These are phyloP conservation scores for Saturnispora hagleri DNA, from an alignment of 805 yeast genomes.

Conservation along the genomic window DNA sequence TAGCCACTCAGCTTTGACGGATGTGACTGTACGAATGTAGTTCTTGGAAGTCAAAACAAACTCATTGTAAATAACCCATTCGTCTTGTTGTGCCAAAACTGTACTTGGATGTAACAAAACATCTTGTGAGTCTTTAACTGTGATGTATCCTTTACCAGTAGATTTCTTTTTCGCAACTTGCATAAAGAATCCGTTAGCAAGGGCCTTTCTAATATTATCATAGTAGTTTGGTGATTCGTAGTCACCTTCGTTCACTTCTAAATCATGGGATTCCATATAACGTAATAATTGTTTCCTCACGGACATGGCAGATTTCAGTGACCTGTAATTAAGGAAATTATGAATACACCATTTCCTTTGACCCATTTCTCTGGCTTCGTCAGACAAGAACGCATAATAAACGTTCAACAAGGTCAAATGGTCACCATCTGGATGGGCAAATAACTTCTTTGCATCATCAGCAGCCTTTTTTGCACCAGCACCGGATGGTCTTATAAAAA, in stretches of 20 bases:
- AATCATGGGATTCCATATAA: conserved; percentile 72
- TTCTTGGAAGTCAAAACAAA: conserved; percentile 90
- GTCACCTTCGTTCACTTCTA: conserved; percentile 63
- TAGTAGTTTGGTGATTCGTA: conserved; percentile 57
- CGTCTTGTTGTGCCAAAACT: conserved; percentile 77
- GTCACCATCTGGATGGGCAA: conserved; percentile 93
- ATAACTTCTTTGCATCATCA: conserved; percentile 77
- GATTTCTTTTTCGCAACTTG: conserved; percentile 91
- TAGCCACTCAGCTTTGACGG: conserved; percentile 87
- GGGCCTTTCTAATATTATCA: conserved; percentile 74
- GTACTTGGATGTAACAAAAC: conserved; percentile 92
- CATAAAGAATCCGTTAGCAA: conserved; percentile 94
- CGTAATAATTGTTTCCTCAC: conserved; percentile 78
- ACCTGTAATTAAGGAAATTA: conserved; percentile 74
- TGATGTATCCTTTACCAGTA: conserved; percentile 75
- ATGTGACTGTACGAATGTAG: conserved; percentile 89
- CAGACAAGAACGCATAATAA: conserved; percentile 70
- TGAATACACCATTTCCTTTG: conserved; percentile 85
- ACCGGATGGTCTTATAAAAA: conserved; percentile 87
- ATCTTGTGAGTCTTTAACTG: conserved; percentile 94
- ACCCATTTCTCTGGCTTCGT: conserved; percentile 60
- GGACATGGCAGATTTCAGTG: conserved; percentile 76
- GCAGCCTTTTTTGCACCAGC: conserved; percentile 80
- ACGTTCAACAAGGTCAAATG: conserved; percentile 87
- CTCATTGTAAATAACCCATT: conserved; percentile 93